Evolutionary conservation across 2,329 filamentous ascomycete species (phyloP), one percentile per base, ranked within the genome.

Genomic region (Curvularia sp.): DNA sequence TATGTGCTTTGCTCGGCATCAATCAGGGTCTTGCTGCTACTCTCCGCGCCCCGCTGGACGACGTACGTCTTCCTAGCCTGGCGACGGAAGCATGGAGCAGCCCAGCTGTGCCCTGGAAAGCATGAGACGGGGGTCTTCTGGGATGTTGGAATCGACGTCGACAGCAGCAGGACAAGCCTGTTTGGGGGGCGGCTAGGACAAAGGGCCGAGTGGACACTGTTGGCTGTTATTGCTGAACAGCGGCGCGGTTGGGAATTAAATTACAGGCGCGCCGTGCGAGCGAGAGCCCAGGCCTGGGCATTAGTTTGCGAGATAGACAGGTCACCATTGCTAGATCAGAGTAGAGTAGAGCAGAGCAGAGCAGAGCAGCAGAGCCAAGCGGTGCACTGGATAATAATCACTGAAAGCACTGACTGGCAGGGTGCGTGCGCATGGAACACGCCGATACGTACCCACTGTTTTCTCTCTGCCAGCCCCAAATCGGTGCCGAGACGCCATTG

Each of bases 361-460:
- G n/a, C n/a, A 39, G 18, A 39, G 36, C 36, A 18, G 36, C 61
- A 54, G 58, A 58, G 47, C 61, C 59, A 50, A 54, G 57, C 42
- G 53, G 56, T 54, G 56, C 45, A 68, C 64, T 65, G 64, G 64
- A n/a, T n/a, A n/a, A n/a, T n/a, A n/a, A n/a, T n/a, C n/a, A n/a
- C n/a, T 51, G 4, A 27, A 7, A 27, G 25, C 25, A 27, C 25
- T 27, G 25, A 27, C 25, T 3, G 25, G 4, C 25, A 27, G 25
- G 25, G 30, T 34, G 32, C 15, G 32, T 36, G 32, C 32, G 32
- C 30, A n/a, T 48, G 63, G 48, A 55, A 46, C 18, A 36, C 57
- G 45, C 15, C 25, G 45, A 23, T 54, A 57, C 61, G 19, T 54
- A 57, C 61, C 59, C 59, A 58, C 61, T 62, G 42, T 55, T 60